phyloP scores from a whole-genome alignment of 805 yeast species.

The Clavispora vitiphila region DNA sequence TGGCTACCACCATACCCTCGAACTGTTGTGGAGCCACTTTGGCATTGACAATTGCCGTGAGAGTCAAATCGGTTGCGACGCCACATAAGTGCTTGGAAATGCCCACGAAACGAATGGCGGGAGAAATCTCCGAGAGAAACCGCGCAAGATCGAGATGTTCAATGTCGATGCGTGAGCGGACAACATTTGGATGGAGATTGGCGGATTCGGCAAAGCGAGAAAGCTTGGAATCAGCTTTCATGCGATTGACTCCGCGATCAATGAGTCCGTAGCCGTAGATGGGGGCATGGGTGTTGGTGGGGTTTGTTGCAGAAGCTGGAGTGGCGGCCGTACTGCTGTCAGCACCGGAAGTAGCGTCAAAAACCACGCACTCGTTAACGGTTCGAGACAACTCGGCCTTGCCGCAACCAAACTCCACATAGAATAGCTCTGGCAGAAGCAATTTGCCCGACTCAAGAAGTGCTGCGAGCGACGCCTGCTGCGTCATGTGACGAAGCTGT shows the following conservation, averaged over 20 bases:
- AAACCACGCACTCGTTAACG: constrained; percentile 36
- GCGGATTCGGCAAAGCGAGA: constrained; percentile 12
- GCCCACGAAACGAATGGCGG: constrained; percentile 40
- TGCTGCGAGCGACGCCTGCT: constrained; percentile 76
- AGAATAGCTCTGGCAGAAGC: constrained; percentile 31
- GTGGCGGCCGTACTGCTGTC: background rate
- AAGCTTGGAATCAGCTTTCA: constrained; percentile 68
- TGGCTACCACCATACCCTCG: constrained; percentile 70
- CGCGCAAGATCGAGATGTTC: constrained; percentile 60
- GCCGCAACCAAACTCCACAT: constrained; percentile 88
- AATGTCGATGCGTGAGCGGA: constrained; percentile 68
- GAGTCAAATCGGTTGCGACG: constrained; percentile 84
- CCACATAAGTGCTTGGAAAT: constrained; percentile 91
- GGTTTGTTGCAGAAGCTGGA: background rate
- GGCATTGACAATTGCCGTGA: constrained; percentile 53
- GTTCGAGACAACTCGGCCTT: constrained; percentile 78
- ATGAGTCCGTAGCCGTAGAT: constrained; percentile 51
- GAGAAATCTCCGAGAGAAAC: constrained; percentile 27
- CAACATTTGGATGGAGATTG: constrained; percentile 26
- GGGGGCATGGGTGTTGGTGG: too few species aligned
- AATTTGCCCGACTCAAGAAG: constrained; percentile 45
- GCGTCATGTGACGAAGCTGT: constrained; percentile 72
- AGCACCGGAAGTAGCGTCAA: constrained; percentile 10
- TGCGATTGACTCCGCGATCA: constrained; percentile 71
- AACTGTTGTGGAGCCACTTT: constrained; percentile 17